These are phyloP conservation scores for Lecanicillium sp. DNA, from an alignment of 2,329 filamentous ascomycete genomes.

Conservation along the genomic window DNA sequence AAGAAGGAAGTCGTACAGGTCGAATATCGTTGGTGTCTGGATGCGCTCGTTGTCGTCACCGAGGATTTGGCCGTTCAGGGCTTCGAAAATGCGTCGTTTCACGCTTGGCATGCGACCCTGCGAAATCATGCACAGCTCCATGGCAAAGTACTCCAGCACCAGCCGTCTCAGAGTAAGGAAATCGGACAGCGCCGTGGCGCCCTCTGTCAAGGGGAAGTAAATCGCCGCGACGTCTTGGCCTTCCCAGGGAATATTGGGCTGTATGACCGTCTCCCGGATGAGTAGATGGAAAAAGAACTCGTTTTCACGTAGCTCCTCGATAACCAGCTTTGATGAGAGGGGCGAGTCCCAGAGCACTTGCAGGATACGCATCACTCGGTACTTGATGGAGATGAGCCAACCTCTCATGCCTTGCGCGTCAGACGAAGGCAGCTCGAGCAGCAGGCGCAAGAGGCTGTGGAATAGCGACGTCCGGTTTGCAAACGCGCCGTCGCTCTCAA, in stretches of 20 bases:
- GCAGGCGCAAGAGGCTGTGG: conserved; percentile 70
- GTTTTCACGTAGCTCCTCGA: conserved; percentile 72
- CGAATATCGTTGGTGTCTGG: conserved; percentile 72
- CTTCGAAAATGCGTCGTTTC: conserved; percentile 61
- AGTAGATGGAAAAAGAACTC: conserved; percentile 77
- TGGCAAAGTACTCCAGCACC: conserved; percentile 76
- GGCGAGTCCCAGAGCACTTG: conserved; percentile 78
- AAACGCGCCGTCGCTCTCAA: conserved; percentile 66
- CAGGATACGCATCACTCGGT: conserved; percentile 65
- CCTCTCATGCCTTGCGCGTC: conserved; percentile 55
- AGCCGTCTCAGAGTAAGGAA: conserved; percentile 73
- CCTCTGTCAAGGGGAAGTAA: conserved; percentile 63
- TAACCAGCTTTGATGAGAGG: conserved; percentile 67
- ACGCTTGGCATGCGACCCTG: conserved; percentile 64
- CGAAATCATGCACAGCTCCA: conserved; percentile 74
- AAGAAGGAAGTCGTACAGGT: conserved; percentile 83
- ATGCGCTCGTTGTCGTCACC: conserved; percentile 60
- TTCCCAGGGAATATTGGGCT: conserved; percentile 68
- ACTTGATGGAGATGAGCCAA: conserved; percentile 65
- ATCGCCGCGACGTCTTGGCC: conserved; percentile 52
- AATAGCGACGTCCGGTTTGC: conserved; percentile 69
- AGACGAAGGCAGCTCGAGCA: conserved; percentile 61
- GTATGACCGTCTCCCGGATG: conserved; percentile 63
- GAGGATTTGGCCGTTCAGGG: conserved; percentile 71
- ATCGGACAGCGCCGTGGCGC: conserved; percentile 64